Base-by-base conservation (phyloP, 176 grass and related monocot species). In the Oryza coarctata region DNA sequence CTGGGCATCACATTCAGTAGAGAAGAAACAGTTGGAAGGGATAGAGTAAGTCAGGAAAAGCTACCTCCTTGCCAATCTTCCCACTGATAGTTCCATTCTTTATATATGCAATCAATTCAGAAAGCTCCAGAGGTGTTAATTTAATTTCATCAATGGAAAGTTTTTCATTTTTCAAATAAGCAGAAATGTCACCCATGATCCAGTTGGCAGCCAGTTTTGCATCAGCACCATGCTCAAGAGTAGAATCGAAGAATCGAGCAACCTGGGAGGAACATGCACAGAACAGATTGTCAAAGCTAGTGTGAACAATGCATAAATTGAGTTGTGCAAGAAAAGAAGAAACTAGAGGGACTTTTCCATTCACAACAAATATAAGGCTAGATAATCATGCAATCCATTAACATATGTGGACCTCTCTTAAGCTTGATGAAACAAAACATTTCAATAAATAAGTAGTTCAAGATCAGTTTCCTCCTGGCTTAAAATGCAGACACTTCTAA, bases 101-200 rank as follows among this genome's bases (percentile, higher is more conserved):
- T 80, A 98, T 95, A 74, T 85, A 93, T 39, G 89, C 64, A 5
- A 95, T 95, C 45, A 95, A 73, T 82, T 95, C 93, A 80, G 77
- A 92, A 73, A 90, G 85, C 81, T 98, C 89, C 66, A 84, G 32
- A 78, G 93, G 96, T 63, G 96, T 95, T 76, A 98, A 80, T 82
- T 98, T 95, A 78, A 90, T 93, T 76, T 92, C 89, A 84, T 86
- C 83, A 38, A 98, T 93, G 7, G 85, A 75, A 26, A 93, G 69
- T 28, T 89, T 93, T 87, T 98, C 96, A 88, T 92, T 89, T 83
- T 93, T 98, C 11, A 95, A 68, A 85, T 91, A 95, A 87, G 96
- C 96, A 84, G 93, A 85, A 62, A 98, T 93, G 69, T 98, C 89
- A 65, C 96, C 85, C 96, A 98, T 95, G 82, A 93, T 98, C 96